Base-by-base conservation (phyloP, 2,329 filamentous ascomycete genomes). In the Talaromyces sp. region DNA sequence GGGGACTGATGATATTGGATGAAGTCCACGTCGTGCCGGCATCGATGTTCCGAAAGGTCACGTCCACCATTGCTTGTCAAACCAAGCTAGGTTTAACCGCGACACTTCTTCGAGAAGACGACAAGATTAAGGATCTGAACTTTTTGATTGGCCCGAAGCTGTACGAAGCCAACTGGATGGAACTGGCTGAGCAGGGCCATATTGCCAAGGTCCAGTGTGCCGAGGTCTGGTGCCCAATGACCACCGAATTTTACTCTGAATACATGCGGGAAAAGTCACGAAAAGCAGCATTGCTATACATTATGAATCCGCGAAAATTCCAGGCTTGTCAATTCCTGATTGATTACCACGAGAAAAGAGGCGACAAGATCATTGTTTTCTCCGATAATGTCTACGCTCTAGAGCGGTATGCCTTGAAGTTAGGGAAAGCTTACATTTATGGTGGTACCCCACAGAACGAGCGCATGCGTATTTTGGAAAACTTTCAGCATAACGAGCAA, bases 211-310 rank as follows among this genome's bases (percentile, higher is more conserved):
- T 99, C 1, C 95, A 99, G 75, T 99, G 95, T 75, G 95, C 95
- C 15, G 95, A 99, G 76, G 95, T 99, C 7, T 99, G 95, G 95
- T 99, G 95, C 72, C 92, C 93, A 2, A 99, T 99, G 95, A 96
- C 95, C 0, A 95, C 93, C 0, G 95, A 99, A 69, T 99, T 99
- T 73, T 98, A 97, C 75, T 89, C 92, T 19, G 92, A 98, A 73
- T 99, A 98, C 77, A 84, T 98, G 63, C 82, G 85, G 59, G 85
- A 86, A 64, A 87, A 86, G 13, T 86, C 85, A 17, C 82, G 87
- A 64, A 89, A 89, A 73, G 82, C 85, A 36, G 82, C 84, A 9
- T 75, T 91, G 7, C 84, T 98, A 2, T 97, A 95, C 69, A 96
- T 96, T 66, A 98, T 99, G 93, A 99, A 99, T 70, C 95, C 95